Evolutionary conservation across 2,329 filamentous ascomycete species (phyloP).

Genomic region (Plectosphaerella plurivora): DNA sequence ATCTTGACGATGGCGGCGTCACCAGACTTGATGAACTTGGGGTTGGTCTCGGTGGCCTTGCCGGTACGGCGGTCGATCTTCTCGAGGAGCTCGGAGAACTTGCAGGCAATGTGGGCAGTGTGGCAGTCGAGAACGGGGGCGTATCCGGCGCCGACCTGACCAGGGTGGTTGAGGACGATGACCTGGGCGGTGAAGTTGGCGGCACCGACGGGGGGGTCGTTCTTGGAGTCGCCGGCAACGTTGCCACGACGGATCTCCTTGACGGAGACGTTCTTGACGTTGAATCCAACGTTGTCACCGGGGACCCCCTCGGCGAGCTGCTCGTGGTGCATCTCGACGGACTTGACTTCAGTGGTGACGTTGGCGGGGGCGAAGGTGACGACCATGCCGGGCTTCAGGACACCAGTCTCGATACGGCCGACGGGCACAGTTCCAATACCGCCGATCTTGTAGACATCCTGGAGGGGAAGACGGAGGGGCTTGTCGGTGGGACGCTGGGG

Average conservation of each 20-base stretch:
- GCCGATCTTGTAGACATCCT: constrained; percentile 99
- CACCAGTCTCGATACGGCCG: constrained; percentile 99
- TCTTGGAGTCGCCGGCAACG: constrained; percentile 99
- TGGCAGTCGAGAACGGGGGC: constrained; percentile 99
- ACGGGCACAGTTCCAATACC: constrained; percentile 99
- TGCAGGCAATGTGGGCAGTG: constrained; percentile 99
- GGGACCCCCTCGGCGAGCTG: constrained; percentile 92
- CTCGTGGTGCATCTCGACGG: constrained; percentile 99
- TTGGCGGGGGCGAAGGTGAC: constrained; percentile 97
- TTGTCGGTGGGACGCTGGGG: constrained; percentile 95
- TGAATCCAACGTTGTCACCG: constrained; percentile 99
- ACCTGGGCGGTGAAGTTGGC: constrained; percentile 99
- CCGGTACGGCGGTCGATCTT: constrained; percentile 99
- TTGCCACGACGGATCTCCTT: constrained; percentile 99
- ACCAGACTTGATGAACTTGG: constrained; percentile 99
- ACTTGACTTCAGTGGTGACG: constrained; percentile 99
- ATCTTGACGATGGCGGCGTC: constrained; percentile 99
- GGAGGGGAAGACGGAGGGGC: constrained; percentile 99
- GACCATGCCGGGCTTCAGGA: constrained; percentile 88
- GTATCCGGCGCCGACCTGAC: constrained; percentile 98
- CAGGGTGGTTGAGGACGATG: constrained; percentile 99
- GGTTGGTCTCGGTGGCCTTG: constrained; percentile 85
- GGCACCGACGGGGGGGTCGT: constrained; percentile 85
- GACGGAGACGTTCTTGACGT: constrained; percentile 99
- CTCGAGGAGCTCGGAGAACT: constrained; percentile 98